These are phyloP conservation scores for Crithidia fasciculata DNA, from an alignment of 208 protist genomes.

Conservation along the genomic window DNA sequence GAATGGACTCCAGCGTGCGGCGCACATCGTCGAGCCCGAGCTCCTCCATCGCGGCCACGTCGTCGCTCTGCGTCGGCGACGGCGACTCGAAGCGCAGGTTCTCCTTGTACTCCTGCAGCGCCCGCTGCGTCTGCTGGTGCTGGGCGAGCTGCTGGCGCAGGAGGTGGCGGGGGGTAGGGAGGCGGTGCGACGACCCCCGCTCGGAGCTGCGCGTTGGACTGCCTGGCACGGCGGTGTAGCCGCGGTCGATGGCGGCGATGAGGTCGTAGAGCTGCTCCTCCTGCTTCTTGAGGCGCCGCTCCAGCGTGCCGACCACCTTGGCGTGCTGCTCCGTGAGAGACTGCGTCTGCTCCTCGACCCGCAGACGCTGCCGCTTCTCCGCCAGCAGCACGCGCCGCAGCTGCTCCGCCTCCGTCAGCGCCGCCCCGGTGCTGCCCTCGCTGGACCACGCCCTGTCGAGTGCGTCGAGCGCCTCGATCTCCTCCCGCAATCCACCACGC, in stretches of 20 bases:
- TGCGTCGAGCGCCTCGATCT: slow-evolving; percentile 38
- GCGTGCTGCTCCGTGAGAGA: slow-evolving; percentile 80
- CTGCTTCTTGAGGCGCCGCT: slow-evolving; percentile 75
- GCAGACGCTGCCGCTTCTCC: slow-evolving; percentile 84
- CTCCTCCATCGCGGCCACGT: slow-evolving; percentile 31
- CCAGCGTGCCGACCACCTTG: slow-evolving; percentile 72
- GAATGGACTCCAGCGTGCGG: slow-evolving; percentile 40
- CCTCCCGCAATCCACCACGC: slow-evolving; percentile 23
- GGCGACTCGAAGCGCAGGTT: slow-evolving; percentile 26
- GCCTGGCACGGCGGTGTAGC: slow-evolving; percentile 22
- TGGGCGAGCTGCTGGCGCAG: slow-evolving; percentile 70
- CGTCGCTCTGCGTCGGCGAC: slow-evolving; percentile 21
- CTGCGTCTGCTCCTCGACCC: slow-evolving; percentile 86
- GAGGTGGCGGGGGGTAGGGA: slow-evolving; percentile 54
- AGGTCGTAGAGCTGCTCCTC: slow-evolving; percentile 79
- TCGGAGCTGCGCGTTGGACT: slow-evolving; percentile 24
- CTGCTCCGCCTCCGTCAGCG: slow-evolving; percentile 32
- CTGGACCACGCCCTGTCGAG: slow-evolving; percentile 25
- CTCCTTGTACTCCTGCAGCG: slow-evolving; percentile 53
- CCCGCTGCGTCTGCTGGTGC: slow-evolving; percentile 63
- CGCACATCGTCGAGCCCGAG: slow-evolving; percentile 35
- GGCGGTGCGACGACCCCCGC: slow-evolving; percentile 18
- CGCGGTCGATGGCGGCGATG: slow-evolving; percentile 46
- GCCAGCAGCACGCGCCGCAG: slow-evolving; percentile 58
- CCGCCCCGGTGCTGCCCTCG: slow-evolving; percentile 4